Conservation (phyloP, 2,329 filamentous ascomycete genomes). For the Colletotrichum sp. region DNA sequence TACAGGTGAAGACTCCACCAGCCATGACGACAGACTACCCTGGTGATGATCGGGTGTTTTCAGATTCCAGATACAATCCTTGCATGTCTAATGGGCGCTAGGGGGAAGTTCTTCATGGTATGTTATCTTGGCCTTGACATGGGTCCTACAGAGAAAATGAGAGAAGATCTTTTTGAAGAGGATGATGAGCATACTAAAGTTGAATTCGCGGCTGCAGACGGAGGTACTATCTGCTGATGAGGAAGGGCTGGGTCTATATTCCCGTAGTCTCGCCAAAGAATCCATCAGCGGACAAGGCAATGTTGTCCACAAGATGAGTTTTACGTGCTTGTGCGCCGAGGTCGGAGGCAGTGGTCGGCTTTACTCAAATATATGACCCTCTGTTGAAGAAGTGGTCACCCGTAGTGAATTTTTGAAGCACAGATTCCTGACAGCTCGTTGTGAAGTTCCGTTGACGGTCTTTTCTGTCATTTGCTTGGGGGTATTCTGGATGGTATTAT, state of each 20-base stretch:
- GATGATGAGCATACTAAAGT: not conserved
- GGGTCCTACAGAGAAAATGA: too few relatives aligned
- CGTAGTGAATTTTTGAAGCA: not conserved
- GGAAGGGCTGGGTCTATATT: not conserved
- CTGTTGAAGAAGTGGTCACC: not conserved
- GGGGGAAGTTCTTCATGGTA: too few relatives aligned
- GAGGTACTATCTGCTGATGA: not conserved
- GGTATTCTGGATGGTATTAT: not conserved
- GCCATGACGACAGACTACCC: too few relatives aligned
- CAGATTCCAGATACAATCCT: too few relatives aligned
- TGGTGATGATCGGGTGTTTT: too few relatives aligned
- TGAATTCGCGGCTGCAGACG: not conserved
- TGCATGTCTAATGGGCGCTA: too few relatives aligned
- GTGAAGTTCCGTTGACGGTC: not conserved
- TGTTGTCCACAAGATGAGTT: too few relatives aligned
- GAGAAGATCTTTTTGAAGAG: not conserved
- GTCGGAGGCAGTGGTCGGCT: not conserved
- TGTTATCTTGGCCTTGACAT: too few relatives aligned
- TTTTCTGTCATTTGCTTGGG: not conserved
- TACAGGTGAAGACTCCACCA: too few relatives aligned
- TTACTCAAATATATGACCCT: not conserved
- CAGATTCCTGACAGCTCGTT: rapidly evolving
- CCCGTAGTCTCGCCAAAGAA: not conserved
- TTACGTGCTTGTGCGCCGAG: not conserved
- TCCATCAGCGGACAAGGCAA: not conserved